A percentile compares a stretch with the other conserved stretches of the same genome.
These are phyloP conservation scores for Cyathus striatus DNA, from an alignment of 768 basidiomycete species.

Conservation along the genomic window DNA sequence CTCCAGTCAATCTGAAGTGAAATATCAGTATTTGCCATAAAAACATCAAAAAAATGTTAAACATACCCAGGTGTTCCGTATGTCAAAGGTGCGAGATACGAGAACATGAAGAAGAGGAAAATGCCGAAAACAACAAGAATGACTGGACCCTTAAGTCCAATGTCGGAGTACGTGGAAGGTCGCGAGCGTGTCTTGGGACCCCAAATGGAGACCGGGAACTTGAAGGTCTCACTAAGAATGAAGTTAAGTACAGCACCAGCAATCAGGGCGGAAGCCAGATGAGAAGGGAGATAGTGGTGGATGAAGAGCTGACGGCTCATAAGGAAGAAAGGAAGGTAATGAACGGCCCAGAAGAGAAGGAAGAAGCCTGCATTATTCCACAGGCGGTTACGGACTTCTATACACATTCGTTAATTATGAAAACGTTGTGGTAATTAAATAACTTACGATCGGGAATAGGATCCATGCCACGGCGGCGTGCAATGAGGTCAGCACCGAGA, in stretches of 20 bases:
- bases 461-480: constrained; percentile 76
- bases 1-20: constrained; percentile 66
- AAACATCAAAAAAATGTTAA: constrained; percentile 3
- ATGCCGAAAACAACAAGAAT: constrained; percentile 53
- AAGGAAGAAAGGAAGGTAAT: constrained; percentile 96
- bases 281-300: constrained; percentile 97
- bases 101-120: constrained; percentile 58
- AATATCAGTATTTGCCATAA: constrained; percentile 8
- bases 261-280: constrained; percentile 86
- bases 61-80: constrained; percentile 95
- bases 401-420: constrained; percentile 3
- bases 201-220: constrained; percentile 81
- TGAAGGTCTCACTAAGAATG: constrained; percentile 83
- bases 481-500: constrained; percentile 83
- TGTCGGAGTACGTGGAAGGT: constrained; percentile 59
- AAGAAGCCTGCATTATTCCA: constrained; percentile 98
- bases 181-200: constrained; percentile 61
- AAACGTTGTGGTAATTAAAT: neutral
- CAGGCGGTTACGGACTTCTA: constrained; percentile 88
- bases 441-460: constrained; percentile 83
- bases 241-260: constrained; percentile 92
- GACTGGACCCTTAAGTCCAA: constrained; percentile 73
- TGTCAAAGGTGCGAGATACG: constrained; percentile 84
- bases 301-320: constrained; percentile 97
- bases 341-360: constrained; percentile 88